phyloP scores from a whole-genome alignment of 2,329 filamentous ascomycete species.

The Ophiosphaerella herpotricha region DNA sequence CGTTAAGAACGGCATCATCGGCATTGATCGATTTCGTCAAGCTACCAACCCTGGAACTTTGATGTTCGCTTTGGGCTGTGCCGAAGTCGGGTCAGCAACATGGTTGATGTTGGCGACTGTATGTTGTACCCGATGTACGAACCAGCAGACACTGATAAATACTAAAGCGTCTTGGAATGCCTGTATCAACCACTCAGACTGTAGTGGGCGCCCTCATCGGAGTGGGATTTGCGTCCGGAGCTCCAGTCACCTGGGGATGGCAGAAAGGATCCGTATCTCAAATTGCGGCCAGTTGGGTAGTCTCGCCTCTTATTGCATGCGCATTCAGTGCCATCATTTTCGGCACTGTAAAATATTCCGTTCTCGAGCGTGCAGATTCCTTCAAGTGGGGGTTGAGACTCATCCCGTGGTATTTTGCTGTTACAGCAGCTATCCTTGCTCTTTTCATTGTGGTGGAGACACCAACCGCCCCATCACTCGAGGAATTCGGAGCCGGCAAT shows the following conservation, averaged over 20 bases:
- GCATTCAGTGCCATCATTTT: constrained; percentile 54
- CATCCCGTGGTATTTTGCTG: constrained; percentile 53
- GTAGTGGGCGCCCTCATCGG: constrained; percentile 63
- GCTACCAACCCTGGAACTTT: constrained; percentile 52
- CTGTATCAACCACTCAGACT: constrained; percentile 64
- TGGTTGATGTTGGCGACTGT: constrained; percentile 61
- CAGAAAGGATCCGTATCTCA: constrained; percentile 14
- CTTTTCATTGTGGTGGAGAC: constrained; percentile 62
- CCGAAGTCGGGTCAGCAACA: constrained; percentile 56
- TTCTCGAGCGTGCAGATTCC: constrained; percentile 53
- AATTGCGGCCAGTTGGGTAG: constrained; percentile 20
- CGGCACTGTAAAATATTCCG: constrained; percentile 52
- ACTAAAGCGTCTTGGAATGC: constrained; percentile 50
- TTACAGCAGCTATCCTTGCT: constrained; percentile 53
- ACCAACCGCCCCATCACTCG: constrained; percentile 22
- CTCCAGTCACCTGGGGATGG: constrained; percentile 17
- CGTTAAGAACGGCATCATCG: constrained; percentile 62
- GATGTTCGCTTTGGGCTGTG: constrained; percentile 62
- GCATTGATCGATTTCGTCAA: constrained; percentile 50
- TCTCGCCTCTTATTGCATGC: constrained; percentile 54
- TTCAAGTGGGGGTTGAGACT: constrained; percentile 54
- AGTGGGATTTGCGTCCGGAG: constrained; percentile 57
- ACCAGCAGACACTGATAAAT: not conserved
- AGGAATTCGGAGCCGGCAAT: constrained; percentile 18
- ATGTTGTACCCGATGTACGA: too few relatives aligned